phyloP scores from a whole-genome alignment of 2,329 filamentous ascomycete species.

The Lachnellula suecica region DNA sequence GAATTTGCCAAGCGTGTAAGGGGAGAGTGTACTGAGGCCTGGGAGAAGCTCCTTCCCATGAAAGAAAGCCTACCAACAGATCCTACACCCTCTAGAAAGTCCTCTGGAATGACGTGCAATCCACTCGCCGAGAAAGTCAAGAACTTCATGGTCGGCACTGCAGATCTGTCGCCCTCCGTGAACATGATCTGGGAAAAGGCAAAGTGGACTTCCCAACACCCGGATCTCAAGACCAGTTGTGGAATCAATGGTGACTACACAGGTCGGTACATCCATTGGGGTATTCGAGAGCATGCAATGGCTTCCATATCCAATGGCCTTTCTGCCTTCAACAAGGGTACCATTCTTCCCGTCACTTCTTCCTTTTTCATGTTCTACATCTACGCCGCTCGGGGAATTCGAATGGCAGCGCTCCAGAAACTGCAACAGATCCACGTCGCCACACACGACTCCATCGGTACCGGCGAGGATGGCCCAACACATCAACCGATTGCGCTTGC shows the following conservation, averaged over 20 bases:
- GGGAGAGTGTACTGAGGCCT: constrained; percentile 48
- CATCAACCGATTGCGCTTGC: constrained; percentile 61
- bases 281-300: constrained; percentile 64
- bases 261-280: constrained; percentile 59
- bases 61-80: constrained; percentile 43
- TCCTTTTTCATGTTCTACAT: constrained; percentile 65
- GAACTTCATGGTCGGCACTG: constrained; percentile 53
- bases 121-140: constrained; percentile 47
- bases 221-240: constrained; percentile 39
- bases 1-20: constrained; percentile 48
- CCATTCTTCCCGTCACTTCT: constrained; percentile 56
- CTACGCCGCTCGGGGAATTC: constrained; percentile 56
- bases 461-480: constrained; percentile 60
- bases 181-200: constrained; percentile 55
- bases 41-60: constrained; percentile 44
- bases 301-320: constrained; percentile 56
- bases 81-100: constrained; percentile 50
- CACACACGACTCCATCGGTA: constrained; percentile 61
- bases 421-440: constrained; percentile 59
- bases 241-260: constrained; percentile 54
- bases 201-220: constrained; percentile 51
- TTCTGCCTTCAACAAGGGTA: constrained; percentile 54
- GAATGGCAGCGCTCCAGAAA: constrained; percentile 58
- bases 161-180: constrained; percentile 51
- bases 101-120: constrained; percentile 48